Base-by-base conservation (phyloP, 2,329 filamentous ascomycete genomes). In the Colletotrichum truncatum region DNA sequence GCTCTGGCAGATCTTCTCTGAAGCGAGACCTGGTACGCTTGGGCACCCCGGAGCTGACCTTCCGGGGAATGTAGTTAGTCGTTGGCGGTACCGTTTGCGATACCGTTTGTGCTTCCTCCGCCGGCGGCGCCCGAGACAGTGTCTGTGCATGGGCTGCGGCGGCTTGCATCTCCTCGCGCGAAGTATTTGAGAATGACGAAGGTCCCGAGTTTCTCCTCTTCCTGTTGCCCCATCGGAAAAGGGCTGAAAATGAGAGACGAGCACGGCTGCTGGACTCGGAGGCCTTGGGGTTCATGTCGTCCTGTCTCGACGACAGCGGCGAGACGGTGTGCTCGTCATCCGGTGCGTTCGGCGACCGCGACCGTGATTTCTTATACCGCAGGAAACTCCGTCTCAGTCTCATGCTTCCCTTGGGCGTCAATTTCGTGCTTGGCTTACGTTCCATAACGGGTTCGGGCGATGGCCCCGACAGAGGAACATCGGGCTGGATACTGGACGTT, bases 151-250 rank as follows among this genome's bases (percentile, higher is more conserved):
- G 18, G 5, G 62, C 62, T 18, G 70, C 69, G 28, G 71, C 75
- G 11, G 76, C 77, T 49, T 82, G 79, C 83, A 97, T 95, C 14
- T 94, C 97, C 73, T 97, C 94, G 68, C 94, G 87, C 1, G 94
- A 97, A 0, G 93, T 93, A 73, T 97, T 97, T 4, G 93, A 94
- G 74, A 97, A 96, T n/a, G 94, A 94, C 0, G 93, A 91, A 4
- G 91, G 85, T 74, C 83, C 67, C 74, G 85, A 78, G 74, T 81
- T 74, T 77, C 88, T 77, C 80, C 86, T 82, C 76, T 82, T 83
- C 83, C 87, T 82, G 79, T 82, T 84, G 26, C 87, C 87, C 76
- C 91, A 91, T 71, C 87, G 88, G 78, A 98, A 93, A 34, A 98
- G 87, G 0, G 92, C 89, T 4, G 89, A 87, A 83, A 94, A 92